Evolutionary conservation across 768 basidiomycete genomes (phyloP).

Genomic region (Collybia mongolica): DNA sequence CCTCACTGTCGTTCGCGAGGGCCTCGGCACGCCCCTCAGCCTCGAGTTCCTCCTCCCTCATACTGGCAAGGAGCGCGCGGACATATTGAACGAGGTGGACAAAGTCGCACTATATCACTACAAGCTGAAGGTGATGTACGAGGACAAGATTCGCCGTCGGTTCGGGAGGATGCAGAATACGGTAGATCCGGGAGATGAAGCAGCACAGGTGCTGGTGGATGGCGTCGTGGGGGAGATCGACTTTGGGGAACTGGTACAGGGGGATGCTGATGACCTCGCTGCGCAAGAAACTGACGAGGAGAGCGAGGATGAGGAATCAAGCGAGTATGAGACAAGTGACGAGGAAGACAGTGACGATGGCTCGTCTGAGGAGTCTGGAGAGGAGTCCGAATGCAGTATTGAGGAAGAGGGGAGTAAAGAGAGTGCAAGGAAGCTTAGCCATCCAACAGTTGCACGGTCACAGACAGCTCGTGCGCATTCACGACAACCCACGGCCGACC

Average conservation of each 20-base stretch:
- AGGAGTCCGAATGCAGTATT: conserved; percentile 26
- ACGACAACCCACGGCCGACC: conserved; percentile 5
- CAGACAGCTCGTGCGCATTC: conserved; percentile 7
- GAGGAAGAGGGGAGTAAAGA: conserved; percentile 21
- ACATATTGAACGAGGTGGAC: conserved; percentile 85
- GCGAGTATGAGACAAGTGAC: conserved; percentile 34
- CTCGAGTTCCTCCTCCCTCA: conserved; percentile 92
- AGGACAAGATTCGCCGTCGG: conserved; percentile 85
- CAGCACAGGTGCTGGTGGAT: conserved; percentile 76
- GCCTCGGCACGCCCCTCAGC: conserved; percentile 71
- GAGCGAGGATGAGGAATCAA: conserved; percentile 42
- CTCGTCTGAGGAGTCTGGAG: conserved; percentile 21
- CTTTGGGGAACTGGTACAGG: conserved; percentile 76
- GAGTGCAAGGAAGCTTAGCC: conserved; percentile 5
- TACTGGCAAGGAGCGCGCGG: conserved; percentile 69
- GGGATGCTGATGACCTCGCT: conserved; percentile 78
- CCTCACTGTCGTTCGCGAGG: conserved; percentile 86
- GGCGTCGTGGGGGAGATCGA: conserved; percentile 79
- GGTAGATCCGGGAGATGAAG: conserved; percentile 76
- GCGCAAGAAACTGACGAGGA: conserved; percentile 67
- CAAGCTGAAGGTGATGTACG: conserved; percentile 88
- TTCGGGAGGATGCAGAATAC: conserved; percentile 61
- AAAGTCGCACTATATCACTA: conserved; percentile 91
- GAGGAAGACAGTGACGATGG: conserved; percentile 23
- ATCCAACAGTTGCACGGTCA: conserved; percentile 11